Evolutionary conservation across 140 eudicot species (phyloP), one percentile per base, ranked within the genome.

Genomic region (Oenanthe javanica): DNA sequence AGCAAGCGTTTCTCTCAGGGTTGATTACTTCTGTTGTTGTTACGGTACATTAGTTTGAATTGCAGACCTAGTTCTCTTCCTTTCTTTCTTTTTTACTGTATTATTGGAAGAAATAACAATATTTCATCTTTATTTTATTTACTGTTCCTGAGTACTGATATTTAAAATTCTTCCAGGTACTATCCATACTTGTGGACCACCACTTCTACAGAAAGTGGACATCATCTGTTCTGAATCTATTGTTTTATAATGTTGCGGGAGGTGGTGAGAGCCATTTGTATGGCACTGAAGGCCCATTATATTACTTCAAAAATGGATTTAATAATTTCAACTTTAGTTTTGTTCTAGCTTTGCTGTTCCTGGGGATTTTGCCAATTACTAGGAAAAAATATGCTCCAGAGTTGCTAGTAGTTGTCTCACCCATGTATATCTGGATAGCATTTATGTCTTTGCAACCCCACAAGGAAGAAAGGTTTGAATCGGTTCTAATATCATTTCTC

Each of bases 371-470:
- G 64, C 97, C 96, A 0, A 81, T 89, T 83, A 89, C 91, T 72
- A 91, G 84, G 87, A 92, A 88, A 87, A 94, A 94, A 85, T 92
- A 89, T 76, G 88, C 87, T 21, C 94, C 96, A 31, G 98, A 94
- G 27, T 77, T 94, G 88, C 54, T 90, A 79, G 81, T 92, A 73
- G 84, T 94, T 76, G 80, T 94, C 80, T 90, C 96, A 59, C 98
- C 98, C 77, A 61, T 94, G 51, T 94, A 94, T 85, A 92, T 94
- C 82, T 94, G 98, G 98, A 80, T 92, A 78, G 90, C 90, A 19
- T 92, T 94, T 83, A 94, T 94, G 98, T 92, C 98, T 80, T 83
- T 94, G 89, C 98, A 92, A 88, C 96, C 98, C 49, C 98, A 94
- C 90, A 94, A 94, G 84, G 98, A 94, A 89, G 98, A 94, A 86